These are phyloP conservation scores for Cornus florida DNA, from an alignment of 148 eudicot species.

Conservation along the genomic window DNA sequence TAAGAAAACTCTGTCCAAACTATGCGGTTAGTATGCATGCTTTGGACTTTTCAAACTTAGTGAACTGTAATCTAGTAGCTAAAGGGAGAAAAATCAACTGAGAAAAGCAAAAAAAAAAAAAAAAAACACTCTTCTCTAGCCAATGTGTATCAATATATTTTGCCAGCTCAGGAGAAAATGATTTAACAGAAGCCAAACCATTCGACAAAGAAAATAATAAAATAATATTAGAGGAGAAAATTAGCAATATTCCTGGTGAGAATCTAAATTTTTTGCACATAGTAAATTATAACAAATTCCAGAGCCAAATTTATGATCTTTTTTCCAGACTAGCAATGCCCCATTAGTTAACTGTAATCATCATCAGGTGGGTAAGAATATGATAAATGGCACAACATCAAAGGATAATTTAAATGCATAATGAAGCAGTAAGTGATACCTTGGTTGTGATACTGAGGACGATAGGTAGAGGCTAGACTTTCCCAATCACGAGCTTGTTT, in stretches of 20 bases:
- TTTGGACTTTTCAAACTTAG: too few relatives aligned
- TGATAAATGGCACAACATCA: neutral
- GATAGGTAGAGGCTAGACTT: conserved; percentile 54
- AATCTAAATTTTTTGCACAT: neutral
- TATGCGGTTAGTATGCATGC: too few relatives aligned
- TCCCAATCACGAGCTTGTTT: conserved; percentile 56
- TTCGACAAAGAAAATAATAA: too few relatives aligned
- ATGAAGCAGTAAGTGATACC: conserved; percentile 39
- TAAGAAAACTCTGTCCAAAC: too few relatives aligned
- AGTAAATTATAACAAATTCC: neutral
- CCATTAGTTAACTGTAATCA: neutral
- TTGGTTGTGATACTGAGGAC: conserved; percentile 88
- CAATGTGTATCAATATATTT: too few relatives aligned
- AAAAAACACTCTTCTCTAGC: too few relatives aligned
- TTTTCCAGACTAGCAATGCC: neutral
- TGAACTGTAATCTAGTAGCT: too few relatives aligned
- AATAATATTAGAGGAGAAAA: neutral
- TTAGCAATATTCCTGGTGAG: neutral
- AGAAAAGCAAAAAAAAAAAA: too few relatives aligned
- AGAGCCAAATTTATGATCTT: too few relatives aligned
- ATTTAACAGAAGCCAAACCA: too few relatives aligned
- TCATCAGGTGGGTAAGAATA: neutral
- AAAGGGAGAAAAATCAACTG: too few relatives aligned
- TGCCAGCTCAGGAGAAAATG: too few relatives aligned
- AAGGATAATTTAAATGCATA: conserved; percentile 3